Evolutionary conservation across 805 yeast genomes (phyloP).

Genomic region (Starmerella bombi): DNA sequence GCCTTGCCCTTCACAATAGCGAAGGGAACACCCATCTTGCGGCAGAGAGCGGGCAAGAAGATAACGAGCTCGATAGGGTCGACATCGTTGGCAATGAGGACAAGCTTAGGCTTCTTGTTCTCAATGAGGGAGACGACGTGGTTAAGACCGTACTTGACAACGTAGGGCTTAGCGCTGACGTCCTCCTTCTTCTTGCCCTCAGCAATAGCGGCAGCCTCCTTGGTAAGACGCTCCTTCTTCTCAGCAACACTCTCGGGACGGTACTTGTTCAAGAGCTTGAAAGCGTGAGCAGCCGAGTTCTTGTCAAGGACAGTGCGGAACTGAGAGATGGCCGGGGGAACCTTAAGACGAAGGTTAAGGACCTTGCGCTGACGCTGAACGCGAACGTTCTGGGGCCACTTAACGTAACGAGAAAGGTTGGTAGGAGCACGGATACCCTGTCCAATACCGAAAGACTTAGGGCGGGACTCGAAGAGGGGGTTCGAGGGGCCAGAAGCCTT

Average conservation of each 20-base stretch:
- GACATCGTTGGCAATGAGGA: slow-evolving; percentile 95
- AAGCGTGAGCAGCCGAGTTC: slow-evolving; percentile 95
- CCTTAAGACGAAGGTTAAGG: slow-evolving; percentile 89
- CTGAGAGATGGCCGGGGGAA: slow-evolving; percentile 97
- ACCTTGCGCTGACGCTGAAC: slow-evolving; percentile 98
- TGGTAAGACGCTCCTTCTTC: slow-evolving; percentile 97
- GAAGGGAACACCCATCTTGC: slow-evolving; percentile 99
- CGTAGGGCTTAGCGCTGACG: slow-evolving; percentile 92
- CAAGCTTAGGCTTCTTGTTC: slow-evolving; percentile 97
- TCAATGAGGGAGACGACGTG: slow-evolving; percentile 95
- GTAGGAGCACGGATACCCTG: slow-evolving; percentile 89
- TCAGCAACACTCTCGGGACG: slow-evolving; percentile 95
- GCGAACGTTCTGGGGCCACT: slow-evolving; percentile 98
- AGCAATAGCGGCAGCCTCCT: slow-evolving; percentile 95
- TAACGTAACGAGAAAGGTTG: slow-evolving; percentile 92
- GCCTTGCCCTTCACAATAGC: slow-evolving; percentile 98
- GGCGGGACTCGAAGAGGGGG: slow-evolving; percentile 80
- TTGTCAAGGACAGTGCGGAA: slow-evolving; percentile 93
- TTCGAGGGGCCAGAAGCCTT: slow-evolving; percentile 37
- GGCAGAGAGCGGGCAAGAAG: slow-evolving; percentile 96
- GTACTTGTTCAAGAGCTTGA: slow-evolving; percentile 97
- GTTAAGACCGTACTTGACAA: slow-evolving; percentile 96
- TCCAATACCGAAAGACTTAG: slow-evolving; percentile 93
- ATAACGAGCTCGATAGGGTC: slow-evolving; percentile 97
- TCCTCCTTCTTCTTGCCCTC: slow-evolving; percentile 96